Evolutionary conservation across 1,284 basidiomycete genomes (phyloP).

Genomic region (Vanrija humicola): DNA sequence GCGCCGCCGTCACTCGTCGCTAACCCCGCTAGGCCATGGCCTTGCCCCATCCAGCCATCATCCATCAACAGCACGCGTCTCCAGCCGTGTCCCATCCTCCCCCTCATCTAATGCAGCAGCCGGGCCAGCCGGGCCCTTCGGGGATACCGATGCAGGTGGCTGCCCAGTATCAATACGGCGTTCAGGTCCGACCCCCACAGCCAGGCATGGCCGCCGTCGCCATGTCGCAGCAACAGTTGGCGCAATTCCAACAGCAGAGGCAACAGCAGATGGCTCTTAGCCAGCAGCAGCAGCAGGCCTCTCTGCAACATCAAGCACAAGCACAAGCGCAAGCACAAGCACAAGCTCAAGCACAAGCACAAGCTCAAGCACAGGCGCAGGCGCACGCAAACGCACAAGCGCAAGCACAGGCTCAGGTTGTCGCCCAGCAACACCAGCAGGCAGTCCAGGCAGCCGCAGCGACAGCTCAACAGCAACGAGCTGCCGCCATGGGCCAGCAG

Average conservation of each 20-base stretch:
- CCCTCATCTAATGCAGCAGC: slow-evolving; percentile 28
- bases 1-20: no score
- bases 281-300: slow-evolving; percentile 16
- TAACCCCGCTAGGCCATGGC: slow-evolving; percentile 35
- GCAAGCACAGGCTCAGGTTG: slow-evolving; percentile 11
- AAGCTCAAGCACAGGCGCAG: slow-evolving; percentile 14
- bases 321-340: slow-evolving; percentile 16
- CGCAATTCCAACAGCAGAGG: background rate
- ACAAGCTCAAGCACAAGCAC: slow-evolving; percentile 13
- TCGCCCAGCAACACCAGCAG: slow-evolving; percentile 18
- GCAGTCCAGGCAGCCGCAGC: slow-evolving; percentile 2
- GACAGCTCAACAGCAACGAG: slow-evolving; percentile 5
- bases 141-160: slow-evolving; percentile 21
- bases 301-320: slow-evolving; percentile 8
- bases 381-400: slow-evolving; percentile 7
- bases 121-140: slow-evolving; percentile 26
- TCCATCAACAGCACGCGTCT: slow-evolving; percentile 23
- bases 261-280: slow-evolving; percentile 14
- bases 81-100: slow-evolving; percentile 23
- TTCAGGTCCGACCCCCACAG: slow-evolving; percentile 13
- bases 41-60: slow-evolving; percentile 40
- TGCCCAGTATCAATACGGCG: slow-evolving; percentile 19
- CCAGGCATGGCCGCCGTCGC: slow-evolving; percentile 9
- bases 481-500: slow-evolving; percentile 2
- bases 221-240: slow-evolving; percentile 18